phyloP scores from a whole-genome alignment of 2,329 filamentous ascomycete genomes.

The Talaromyces sp. region DNA sequence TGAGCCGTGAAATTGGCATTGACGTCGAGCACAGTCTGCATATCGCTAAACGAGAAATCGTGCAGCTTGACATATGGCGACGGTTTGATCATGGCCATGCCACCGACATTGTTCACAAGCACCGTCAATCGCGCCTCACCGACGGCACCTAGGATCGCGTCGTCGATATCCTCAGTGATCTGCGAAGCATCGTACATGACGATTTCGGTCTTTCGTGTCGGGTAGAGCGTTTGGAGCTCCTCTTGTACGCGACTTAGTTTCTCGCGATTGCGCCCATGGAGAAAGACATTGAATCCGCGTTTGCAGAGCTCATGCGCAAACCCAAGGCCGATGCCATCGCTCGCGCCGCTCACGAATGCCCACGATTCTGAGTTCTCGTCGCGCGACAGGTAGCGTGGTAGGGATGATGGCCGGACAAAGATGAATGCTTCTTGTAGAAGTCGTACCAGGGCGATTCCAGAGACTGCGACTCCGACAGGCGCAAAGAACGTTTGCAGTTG shows the following conservation, averaged over 20 bases:
- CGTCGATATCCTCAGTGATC: slow-evolving; percentile 17
- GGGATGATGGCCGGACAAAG: slow-evolving; percentile 16
- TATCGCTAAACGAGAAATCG: slow-evolving; percentile 30
- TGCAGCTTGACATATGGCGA: slow-evolving; percentile 33
- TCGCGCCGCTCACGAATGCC: slow-evolving; percentile 52
- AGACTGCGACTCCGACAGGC: background rate
- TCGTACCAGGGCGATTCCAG: background rate
- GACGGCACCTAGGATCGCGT: slow-evolving; percentile 24
- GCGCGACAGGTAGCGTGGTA: slow-evolving; percentile 14
- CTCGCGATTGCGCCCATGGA: slow-evolving; percentile 52
- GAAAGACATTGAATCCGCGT: slow-evolving; percentile 52
- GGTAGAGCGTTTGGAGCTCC: slow-evolving; percentile 38
- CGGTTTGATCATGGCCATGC: slow-evolving; percentile 24
- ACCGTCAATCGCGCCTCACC: slow-evolving; percentile 45
- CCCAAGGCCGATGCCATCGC: slow-evolving; percentile 52
- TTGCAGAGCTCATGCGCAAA: slow-evolving; percentile 50
- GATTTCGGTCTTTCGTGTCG: slow-evolving; percentile 34
- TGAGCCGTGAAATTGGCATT: slow-evolving; percentile 50
- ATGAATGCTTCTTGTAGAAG: slow-evolving; percentile 11
- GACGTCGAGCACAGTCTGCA: slow-evolving; percentile 42
- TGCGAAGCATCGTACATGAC: slow-evolving; percentile 44
- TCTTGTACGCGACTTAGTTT: slow-evolving; percentile 45
- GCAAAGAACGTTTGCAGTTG: background rate
- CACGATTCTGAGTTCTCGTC: slow-evolving; percentile 27
- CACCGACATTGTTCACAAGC: slow-evolving; percentile 56